Evolutionary conservation across 83 land plant genomes (phyloP).

Genomic region (Larix sibirica): DNA sequence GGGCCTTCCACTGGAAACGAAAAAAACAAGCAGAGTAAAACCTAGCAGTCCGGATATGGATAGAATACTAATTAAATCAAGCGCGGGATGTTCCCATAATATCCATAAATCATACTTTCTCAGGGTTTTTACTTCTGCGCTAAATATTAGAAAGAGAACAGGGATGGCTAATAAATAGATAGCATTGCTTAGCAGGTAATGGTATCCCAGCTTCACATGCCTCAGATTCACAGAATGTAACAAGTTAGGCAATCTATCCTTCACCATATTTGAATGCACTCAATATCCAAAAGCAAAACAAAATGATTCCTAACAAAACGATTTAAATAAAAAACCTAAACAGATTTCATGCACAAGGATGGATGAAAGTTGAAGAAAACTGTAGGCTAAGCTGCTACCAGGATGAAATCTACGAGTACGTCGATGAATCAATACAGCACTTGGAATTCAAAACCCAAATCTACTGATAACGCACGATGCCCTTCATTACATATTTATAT

Average conservation of each 20-base stretch:
- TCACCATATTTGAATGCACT: too few species aligned
- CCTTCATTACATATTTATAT: too few species aligned
- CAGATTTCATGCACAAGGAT: too few species aligned
- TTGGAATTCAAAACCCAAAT: too few species aligned
- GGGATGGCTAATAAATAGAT: slow-evolving; percentile 23
- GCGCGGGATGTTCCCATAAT: slow-evolving; percentile 25
- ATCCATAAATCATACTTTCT: not conserved
- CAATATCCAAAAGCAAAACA: too few species aligned
- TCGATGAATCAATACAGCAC: too few species aligned
- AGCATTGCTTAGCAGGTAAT: slow-evolving; percentile 32
- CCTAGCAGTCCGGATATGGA: slow-evolving; percentile 3
- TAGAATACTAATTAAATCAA: slow-evolving; percentile 21
- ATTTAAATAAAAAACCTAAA: too few species aligned
- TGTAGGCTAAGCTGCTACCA: too few species aligned
- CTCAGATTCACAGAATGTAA: slow-evolving; percentile 70
- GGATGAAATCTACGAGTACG: too few species aligned
- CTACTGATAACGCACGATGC: too few species aligned
- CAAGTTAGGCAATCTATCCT: slow-evolving; percentile 49
- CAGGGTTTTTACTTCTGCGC: not conserved
- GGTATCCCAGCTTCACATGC: slow-evolving; percentile 63
- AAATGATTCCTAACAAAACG: too few species aligned
- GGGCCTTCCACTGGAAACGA: slow-evolving; percentile 34
- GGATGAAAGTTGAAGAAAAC: too few species aligned
- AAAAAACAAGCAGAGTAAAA: slow-evolving; percentile 32
- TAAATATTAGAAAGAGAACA: slow-evolving; percentile 9